A percentile compares a stretch with the other conserved stretches of the same genome.
Evolutionary conservation across 371 early-diverging fungal species (phyloP).

Genomic region (Lichtheimia ornata): DNA sequence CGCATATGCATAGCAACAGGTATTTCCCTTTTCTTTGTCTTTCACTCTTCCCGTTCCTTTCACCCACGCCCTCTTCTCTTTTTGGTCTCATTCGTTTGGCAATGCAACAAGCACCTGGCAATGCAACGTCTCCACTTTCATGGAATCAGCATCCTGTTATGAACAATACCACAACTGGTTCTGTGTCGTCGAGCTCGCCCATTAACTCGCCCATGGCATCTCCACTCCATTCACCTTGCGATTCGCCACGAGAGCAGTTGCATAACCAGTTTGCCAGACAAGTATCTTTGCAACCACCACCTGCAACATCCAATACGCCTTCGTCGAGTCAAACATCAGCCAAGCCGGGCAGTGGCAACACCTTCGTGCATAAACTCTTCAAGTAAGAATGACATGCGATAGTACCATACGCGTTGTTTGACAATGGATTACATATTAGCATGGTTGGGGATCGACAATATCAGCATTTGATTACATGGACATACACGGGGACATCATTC

Average conservation of each 20-base stretch:
- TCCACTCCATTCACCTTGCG: conserved; percentile 20
- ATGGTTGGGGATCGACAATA: conserved; percentile 78
- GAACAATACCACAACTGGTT: conserved; percentile 10
- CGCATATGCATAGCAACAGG: too few relatives aligned
- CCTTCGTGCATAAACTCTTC: conserved; percentile 38
- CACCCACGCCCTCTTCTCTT: too few relatives aligned
- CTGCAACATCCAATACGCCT: conserved; percentile 8
- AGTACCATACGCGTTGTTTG: not conserved
- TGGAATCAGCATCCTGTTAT: conserved; percentile 2
- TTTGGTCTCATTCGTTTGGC: too few relatives aligned
- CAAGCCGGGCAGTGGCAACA: conserved; percentile 20
- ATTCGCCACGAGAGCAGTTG: conserved; percentile 22
- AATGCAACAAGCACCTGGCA: too few relatives aligned
- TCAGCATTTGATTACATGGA: conserved; percentile 83
- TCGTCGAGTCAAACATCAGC: not conserved
- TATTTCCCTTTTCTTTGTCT: too few relatives aligned
- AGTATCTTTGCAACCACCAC: conserved; percentile 31
- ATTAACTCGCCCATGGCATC: conserved; percentile 20
- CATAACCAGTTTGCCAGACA: conserved; percentile 24
- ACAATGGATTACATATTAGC: conserved; percentile 29
- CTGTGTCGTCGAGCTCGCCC: conserved; percentile 23
- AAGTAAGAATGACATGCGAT: conserved; percentile 21
- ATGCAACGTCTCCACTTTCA: too few relatives aligned
- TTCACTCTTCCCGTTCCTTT: too few relatives aligned
- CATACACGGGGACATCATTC: conserved; percentile 80